Percentiles rank a stretch among this genome's conserved stretches.
These are phyloP conservation scores for Colletotrichum chrysophilum DNA, from an alignment of 2,329 filamentous ascomycete genomes.

Conservation along the genomic window DNA sequence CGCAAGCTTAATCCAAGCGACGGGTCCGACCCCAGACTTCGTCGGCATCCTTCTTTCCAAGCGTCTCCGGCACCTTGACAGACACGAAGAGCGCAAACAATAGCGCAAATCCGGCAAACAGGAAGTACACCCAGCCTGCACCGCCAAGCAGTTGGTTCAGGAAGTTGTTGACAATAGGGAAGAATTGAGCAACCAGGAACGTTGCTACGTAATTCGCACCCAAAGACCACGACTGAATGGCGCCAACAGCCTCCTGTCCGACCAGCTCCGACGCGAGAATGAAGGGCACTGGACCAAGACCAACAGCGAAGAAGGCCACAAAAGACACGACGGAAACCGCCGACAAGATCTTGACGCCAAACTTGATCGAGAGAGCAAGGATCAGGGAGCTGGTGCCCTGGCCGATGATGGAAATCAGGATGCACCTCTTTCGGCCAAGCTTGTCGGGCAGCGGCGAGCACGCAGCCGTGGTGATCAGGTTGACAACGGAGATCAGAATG, in stretches of 20 bases:
- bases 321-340: constrained; percentile 84
- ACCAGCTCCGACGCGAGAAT: constrained; percentile 93
- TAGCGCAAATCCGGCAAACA: constrained; percentile 80
- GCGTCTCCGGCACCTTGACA: constrained; percentile 83
- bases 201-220: constrained; percentile 90
- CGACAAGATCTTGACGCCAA: constrained; percentile 74
- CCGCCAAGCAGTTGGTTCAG: constrained; percentile 70
- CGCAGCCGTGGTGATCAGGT: constrained; percentile 80
- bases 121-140: constrained; percentile 84
- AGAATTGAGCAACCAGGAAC: constrained; percentile 92
- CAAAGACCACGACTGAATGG: constrained; percentile 87
- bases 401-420: constrained; percentile 81
- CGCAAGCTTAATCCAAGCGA: constrained; percentile 53
- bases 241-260: constrained; percentile 86
- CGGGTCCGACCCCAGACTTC: constrained; percentile 86
- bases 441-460: constrained; percentile 87
- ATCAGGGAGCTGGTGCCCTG: constrained; percentile 82
- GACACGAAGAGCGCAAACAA: constrained; percentile 75
- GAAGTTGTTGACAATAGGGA: constrained; percentile 82
- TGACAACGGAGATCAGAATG: constrained; percentile 85
- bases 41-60: constrained; percentile 80
- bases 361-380: constrained; percentile 81
- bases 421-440: constrained; percentile 84
- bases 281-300: constrained; percentile 92
- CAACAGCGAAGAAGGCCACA: constrained; percentile 88